These are phyloP conservation scores for Aspergillus asperescens DNA, from an alignment of 495 filamentous ascomycete species.

Conservation along the genomic window DNA sequence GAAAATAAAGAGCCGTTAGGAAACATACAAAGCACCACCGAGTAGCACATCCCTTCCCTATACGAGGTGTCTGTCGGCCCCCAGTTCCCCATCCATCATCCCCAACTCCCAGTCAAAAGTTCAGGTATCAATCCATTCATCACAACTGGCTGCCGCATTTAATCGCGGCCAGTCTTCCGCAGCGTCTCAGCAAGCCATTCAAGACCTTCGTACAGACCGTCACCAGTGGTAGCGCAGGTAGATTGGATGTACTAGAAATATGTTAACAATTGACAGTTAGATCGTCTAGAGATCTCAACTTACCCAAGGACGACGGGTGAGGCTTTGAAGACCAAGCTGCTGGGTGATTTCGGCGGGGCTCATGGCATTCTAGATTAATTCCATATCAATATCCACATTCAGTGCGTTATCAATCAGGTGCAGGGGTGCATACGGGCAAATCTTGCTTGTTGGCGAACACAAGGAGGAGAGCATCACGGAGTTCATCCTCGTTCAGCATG, in stretches of 20 bases:
- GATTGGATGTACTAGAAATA: slow-evolving; percentile 91
- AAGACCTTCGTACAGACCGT: slow-evolving; percentile 99
- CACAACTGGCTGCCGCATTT: slow-evolving; percentile 39
- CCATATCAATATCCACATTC: slow-evolving; percentile 15
- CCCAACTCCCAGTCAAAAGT: slow-evolving; percentile 41
- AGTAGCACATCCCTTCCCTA: slow-evolving; percentile 29
- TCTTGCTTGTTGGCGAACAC: slow-evolving; percentile 99
- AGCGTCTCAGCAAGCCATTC: slow-evolving; percentile 98
- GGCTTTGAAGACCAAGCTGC: slow-evolving; percentile 97
- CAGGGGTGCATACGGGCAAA: slow-evolving; percentile 72
- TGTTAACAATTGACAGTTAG: background rate
- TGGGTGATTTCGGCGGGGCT: slow-evolving; percentile 99
- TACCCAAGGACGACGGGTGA: slow-evolving; percentile 98
- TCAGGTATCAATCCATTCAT: slow-evolving; percentile 40
- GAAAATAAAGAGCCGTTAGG: slow-evolving; percentile 37
- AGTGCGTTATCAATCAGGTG: background rate
- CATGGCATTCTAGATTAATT: slow-evolving; percentile 79
- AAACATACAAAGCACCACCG: slow-evolving; percentile 39
- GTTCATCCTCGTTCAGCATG: slow-evolving; percentile 99
- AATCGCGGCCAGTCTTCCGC: slow-evolving; percentile 83
- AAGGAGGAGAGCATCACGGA: slow-evolving; percentile 92
- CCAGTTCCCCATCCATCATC: slow-evolving; percentile 38
- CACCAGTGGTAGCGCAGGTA: slow-evolving; percentile 97
- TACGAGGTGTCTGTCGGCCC: slow-evolving; percentile 28
- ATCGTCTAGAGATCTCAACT: slow-evolving; percentile 31